Evolutionary conservation across 805 yeast species (phyloP).

Genomic region (Wickerhamiella sergipiensis): DNA sequence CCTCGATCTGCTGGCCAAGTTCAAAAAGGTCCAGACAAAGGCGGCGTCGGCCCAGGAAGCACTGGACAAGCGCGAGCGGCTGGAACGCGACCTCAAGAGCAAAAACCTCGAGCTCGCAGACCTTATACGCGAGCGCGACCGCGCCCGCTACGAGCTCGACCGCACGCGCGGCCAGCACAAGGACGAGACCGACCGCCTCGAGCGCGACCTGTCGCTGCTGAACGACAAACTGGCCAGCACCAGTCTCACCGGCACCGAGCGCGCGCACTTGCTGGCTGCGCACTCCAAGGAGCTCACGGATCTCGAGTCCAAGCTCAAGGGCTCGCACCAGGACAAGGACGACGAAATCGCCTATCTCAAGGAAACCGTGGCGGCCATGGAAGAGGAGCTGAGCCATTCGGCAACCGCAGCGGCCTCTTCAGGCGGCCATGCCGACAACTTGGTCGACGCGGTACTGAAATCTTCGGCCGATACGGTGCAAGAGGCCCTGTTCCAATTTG

Average conservation of each 20-base stretch:
- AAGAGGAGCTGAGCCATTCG: slow-evolving; percentile 46
- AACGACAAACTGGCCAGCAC: slow-evolving; percentile 41
- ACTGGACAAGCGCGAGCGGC: slow-evolving; percentile 62
- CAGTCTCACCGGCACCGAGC: slow-evolving; percentile 27
- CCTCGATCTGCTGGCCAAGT: slow-evolving; percentile 58
- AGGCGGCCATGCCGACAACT: slow-evolving; percentile 22
- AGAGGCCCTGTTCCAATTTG: slow-evolving; percentile 52
- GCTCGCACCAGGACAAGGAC: slow-evolving; percentile 42
- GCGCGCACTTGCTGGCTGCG: slow-evolving; percentile 12
- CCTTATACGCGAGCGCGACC: slow-evolving; percentile 74
- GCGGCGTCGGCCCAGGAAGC: slow-evolving; percentile 87
- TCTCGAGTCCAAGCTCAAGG: slow-evolving; percentile 15
- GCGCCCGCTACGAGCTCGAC: slow-evolving; percentile 74
- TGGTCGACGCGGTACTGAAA: slow-evolving; percentile 55
- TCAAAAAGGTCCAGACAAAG: slow-evolving; percentile 71
- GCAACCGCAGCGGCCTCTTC: neutral
- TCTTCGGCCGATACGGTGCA: slow-evolving; percentile 63
- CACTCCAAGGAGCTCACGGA: slow-evolving; percentile 14
- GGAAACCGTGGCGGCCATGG: slow-evolving; percentile 47
- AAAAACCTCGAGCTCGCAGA: slow-evolving; percentile 83
- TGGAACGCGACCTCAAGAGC: slow-evolving; percentile 71
- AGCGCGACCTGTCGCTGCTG: slow-evolving; percentile 48
- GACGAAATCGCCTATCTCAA: slow-evolving; percentile 67
- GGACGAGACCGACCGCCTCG: slow-evolving; percentile 49
- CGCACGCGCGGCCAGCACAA: slow-evolving; percentile 50